Conservation (phyloP, 495 filamentous ascomycete species). For the Trichoderma reesei region DNA sequence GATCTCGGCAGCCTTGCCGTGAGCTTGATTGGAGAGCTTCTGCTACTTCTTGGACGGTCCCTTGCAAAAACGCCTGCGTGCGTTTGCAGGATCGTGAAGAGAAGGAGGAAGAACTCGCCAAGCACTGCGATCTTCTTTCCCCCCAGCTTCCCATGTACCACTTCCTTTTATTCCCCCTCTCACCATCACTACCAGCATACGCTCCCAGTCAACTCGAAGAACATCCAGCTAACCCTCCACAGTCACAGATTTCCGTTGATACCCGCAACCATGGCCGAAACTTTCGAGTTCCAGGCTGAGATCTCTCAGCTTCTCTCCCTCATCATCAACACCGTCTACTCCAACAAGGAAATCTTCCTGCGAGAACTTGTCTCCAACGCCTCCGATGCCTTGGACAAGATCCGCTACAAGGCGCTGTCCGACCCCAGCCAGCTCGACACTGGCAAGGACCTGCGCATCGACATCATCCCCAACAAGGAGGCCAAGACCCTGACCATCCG, state of each 20-base stretch:
- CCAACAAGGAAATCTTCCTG: conserved; percentile 99
- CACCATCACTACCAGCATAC: background rate
- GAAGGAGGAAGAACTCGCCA: too few species aligned
- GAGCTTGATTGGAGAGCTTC: background rate
- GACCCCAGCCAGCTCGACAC: conserved; percentile 94
- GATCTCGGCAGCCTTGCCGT: conserved; percentile 3
- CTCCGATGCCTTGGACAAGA: conserved; percentile 99
- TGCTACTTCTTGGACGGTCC: background rate
- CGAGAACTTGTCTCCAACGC: conserved; percentile 95
- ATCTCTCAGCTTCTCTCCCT: conserved; percentile 98
- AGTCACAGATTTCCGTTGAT: conserved; percentile 14
- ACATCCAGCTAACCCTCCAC: background rate
- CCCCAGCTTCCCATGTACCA: too few species aligned
- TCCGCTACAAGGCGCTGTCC: conserved; percentile 94
- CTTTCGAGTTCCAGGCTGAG: conserved; percentile 99
- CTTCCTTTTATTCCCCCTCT: background rate
- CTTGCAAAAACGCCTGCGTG: background rate
- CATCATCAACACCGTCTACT: conserved; percentile 99
- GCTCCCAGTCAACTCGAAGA: background rate
- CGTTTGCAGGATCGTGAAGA: background rate
- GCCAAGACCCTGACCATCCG: conserved; percentile 93
- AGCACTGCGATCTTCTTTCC: too few species aligned
- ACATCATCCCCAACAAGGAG: conserved; percentile 95
- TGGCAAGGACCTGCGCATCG: conserved; percentile 93
- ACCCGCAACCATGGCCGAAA: conserved; percentile 69